Evolutionary conservation across 495 filamentous ascomycete genomes (phyloP), one percentile per base, ranked within the genome.

Genomic region (Neurospora hispaniola): DNA sequence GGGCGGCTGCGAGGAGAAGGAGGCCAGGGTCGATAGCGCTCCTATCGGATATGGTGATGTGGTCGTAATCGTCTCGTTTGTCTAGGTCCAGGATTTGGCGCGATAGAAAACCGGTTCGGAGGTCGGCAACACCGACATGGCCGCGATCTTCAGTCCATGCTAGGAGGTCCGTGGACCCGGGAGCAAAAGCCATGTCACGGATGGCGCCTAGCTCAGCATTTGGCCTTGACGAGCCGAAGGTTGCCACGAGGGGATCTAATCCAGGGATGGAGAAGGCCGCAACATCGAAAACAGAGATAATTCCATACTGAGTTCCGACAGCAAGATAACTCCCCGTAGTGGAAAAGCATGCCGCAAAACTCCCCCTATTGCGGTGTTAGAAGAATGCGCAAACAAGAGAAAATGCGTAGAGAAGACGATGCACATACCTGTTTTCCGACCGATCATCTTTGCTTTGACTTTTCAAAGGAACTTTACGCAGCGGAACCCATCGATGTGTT

Each of bases 91-190:
- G 79, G 38, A 92, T 87, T 79, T 99, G 96, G 42, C 92, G 89
- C 39, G 90, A 89, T 31, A 85, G 81, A 74, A 97, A 93, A 27
- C 90, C 89, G 73, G 88, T 89, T 31, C 96, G 90, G 31, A 94
- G 82, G 83, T 99, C 96, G 4, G 92, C 92, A 66, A 98, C 85
- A 12, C 94, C 94, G 42, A 95, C 87, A 75, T 92, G 87, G 10
- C 93, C 94, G 73, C 90, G 90, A 74, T 97, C 91, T 82, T 99
- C 96, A 27, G 94, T 89, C 94, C 95, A 98, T 35, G 96, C 92
- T 42, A 99, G 85, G 18, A 99, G 87, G 80, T 99, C 95, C 88
- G 90, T 92, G 11, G 94, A 93, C 23, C 91, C 92, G 3, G 96
- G 94, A 0, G 92, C 91, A 79, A 99, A 99, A 31, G 89, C 86